Percentiles rank a stretch among this genome's conserved stretches.
These are phyloP conservation scores for Aspergillus versicolor DNA, from an alignment of 2,329 filamentous ascomycete species.

Conservation along the genomic window DNA sequence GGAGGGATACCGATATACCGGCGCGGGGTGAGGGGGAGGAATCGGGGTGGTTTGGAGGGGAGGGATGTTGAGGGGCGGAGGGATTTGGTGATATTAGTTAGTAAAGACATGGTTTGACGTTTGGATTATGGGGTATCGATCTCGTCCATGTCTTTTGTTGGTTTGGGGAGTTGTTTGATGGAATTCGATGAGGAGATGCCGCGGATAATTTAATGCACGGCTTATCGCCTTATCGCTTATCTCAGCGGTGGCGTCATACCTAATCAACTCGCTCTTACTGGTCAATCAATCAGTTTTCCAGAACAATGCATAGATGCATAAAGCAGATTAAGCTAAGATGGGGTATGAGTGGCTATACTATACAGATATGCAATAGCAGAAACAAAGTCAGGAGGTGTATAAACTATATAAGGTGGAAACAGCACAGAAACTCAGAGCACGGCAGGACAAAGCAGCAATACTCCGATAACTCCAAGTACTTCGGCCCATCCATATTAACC, in stretches of 20 bases:
- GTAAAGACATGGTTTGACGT: background rate
- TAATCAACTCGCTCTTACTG: background rate
- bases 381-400: background rate
- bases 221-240: conserved; percentile 14
- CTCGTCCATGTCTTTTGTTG: background rate
- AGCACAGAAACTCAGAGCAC: too few relatives aligned
- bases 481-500: background rate
- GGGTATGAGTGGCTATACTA: background rate
- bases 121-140: background rate
- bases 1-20: conserved; percentile 54
- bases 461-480: background rate
- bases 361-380: background rate
- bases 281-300: too few relatives aligned
- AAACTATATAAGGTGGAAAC: background rate
- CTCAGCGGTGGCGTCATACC: conserved; percentile 19
- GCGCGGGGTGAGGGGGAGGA: conserved; percentile 14
- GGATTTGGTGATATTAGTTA: background rate
- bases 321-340: background rate
- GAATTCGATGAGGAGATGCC: background rate
- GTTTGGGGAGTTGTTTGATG: background rate
- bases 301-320: background rate
- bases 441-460: background rate
- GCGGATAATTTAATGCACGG: background rate
- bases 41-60: background rate
- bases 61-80: background rate